Percentiles rank a stretch among this genome's conserved stretches.
These are phyloP conservation scores for Boletellus dicymbophilus DNA, from an alignment of 1,284 basidiomycete species.

Conservation along the genomic window DNA sequence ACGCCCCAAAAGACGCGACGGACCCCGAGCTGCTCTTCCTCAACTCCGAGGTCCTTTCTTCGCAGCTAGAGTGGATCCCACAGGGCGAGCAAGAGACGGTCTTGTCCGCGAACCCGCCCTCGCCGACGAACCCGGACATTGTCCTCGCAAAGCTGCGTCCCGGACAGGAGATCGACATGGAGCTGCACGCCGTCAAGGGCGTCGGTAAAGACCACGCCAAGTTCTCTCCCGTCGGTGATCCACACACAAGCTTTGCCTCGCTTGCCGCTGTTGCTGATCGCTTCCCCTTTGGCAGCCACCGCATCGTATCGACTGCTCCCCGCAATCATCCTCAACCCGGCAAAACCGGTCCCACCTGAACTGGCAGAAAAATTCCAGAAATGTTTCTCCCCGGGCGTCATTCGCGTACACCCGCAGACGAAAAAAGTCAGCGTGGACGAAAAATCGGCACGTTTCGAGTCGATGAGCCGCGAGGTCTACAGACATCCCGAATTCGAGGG, in stretches of 20 bases:
- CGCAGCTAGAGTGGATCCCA: slow-evolving; percentile 81
- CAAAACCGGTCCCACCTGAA: slow-evolving; percentile 64
- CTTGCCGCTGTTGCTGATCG: slow-evolving; percentile 1
- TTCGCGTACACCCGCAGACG: slow-evolving; percentile 65
- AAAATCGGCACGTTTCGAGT: slow-evolving; percentile 79
- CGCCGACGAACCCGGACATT: slow-evolving; percentile 82
- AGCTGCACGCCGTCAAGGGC: slow-evolving; percentile 93
- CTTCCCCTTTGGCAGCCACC: slow-evolving; percentile 65
- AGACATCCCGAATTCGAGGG: slow-evolving; percentile 91
- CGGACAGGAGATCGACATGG: slow-evolving; percentile 83
- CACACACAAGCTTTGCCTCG: background rate
- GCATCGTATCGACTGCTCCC: slow-evolving; percentile 95
- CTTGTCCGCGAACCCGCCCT: slow-evolving; percentile 56
- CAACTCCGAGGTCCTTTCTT: slow-evolving; percentile 77
- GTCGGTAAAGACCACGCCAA: slow-evolving; percentile 98
- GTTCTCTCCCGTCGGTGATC: slow-evolving; percentile 93
- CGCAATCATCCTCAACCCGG: slow-evolving; percentile 71
- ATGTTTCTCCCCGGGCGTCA: slow-evolving; percentile 92
- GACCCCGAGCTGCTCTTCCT: slow-evolving; percentile 69
- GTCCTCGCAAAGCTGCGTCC: slow-evolving; percentile 94
- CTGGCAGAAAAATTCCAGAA: slow-evolving; percentile 77
- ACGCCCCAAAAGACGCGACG: slow-evolving; percentile 55
- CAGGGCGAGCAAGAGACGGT: slow-evolving; percentile 80
- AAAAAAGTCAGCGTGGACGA: slow-evolving; percentile 63
- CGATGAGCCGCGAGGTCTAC: slow-evolving; percentile 91